Percentiles rank a stretch among this genome's conserved stretches.
Evolutionary conservation across 306 rosid genomes (phyloP).

Genomic region (Cicer chorassanicum): DNA sequence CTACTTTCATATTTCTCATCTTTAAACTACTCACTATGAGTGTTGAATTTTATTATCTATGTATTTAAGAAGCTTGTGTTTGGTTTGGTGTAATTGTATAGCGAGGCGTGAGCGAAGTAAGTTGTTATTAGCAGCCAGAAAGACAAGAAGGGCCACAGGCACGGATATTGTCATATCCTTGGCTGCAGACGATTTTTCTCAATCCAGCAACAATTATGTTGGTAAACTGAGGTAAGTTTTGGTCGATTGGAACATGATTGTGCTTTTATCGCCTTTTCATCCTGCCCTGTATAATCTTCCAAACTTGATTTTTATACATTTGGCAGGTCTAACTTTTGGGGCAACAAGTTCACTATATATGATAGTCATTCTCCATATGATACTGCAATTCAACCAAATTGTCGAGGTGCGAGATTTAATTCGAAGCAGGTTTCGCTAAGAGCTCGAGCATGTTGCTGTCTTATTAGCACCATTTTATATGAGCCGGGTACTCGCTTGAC

Average conservation of each 20-base stretch:
- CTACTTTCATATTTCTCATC: background rate
- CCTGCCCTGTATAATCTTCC: background rate
- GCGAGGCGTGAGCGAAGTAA: slow-evolving; percentile 62
- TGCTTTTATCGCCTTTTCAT: background rate
- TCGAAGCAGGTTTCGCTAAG: slow-evolving; percentile 61
- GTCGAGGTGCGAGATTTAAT: slow-evolving; percentile 52
- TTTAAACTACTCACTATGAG: slow-evolving; percentile 1
- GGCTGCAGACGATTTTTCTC: slow-evolving; percentile 63
- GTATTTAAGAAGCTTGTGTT: slow-evolving; percentile 34
- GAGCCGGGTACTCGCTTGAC: slow-evolving; percentile 60
- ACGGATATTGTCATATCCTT: slow-evolving; percentile 62
- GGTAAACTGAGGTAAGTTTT: slow-evolving; percentile 78
- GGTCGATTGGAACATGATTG: background rate
- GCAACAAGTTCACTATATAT: slow-evolving; percentile 64
- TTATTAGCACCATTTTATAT: slow-evolving; percentile 50
- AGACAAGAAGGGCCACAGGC: slow-evolving; percentile 63
- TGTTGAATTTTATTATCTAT: background rate
- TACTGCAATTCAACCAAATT: slow-evolving; percentile 32
- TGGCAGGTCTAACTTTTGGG: slow-evolving; percentile 71
- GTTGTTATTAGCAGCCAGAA: slow-evolving; percentile 71
- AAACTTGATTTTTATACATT: slow-evolving; percentile 32
- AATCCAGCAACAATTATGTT: slow-evolving; percentile 60
- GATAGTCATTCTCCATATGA: slow-evolving; percentile 57
- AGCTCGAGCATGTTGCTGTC: slow-evolving; percentile 57
- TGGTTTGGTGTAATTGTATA: slow-evolving; percentile 44